Percentiles rank a stretch among this genome's conserved stretches.
phyloP scores from a whole-genome alignment of 1,139 yeast genomes.

The Protomyces lactucae-debilis region DNA sequence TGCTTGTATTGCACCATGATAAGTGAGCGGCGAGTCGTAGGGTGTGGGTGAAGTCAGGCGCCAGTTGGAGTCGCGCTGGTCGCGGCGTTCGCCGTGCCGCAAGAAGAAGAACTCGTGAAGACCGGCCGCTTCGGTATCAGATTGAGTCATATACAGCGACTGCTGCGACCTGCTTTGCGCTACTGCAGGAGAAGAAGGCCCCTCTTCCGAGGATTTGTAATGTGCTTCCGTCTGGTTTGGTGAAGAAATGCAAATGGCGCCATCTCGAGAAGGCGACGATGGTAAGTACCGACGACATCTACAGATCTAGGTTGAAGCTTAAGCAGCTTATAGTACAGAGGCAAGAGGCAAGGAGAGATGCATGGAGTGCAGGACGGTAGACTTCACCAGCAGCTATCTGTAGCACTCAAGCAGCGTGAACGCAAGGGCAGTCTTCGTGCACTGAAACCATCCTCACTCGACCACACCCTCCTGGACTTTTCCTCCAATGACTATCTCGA shows the following conservation, averaged over 20 bases:
- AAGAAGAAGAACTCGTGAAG: conserved; percentile 36
- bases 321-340: no score
- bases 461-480: conserved; percentile 31
- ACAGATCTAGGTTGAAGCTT: no score
- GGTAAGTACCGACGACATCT: no score
- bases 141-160: no score
- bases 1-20: conserved; percentile 38
- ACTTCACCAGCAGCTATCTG: background rate
- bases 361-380: background rate
- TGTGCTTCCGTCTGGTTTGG: no score
- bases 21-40: conserved; percentile 41
- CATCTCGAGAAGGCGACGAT: no score
- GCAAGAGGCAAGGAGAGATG: background rate
- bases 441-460: background rate
- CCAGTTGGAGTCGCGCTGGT: conserved; percentile 39
- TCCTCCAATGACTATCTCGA: conserved; percentile 37
- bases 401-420: background rate
- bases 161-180: no score
- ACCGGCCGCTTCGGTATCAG: background rate
- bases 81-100: conserved; percentile 41
- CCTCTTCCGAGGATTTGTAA: no score
- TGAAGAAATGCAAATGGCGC: no score
- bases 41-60: conserved; percentile 39
- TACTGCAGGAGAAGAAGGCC: no score
- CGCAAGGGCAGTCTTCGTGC: background rate